Percentiles rank a stretch among this genome's conserved stretches.
Evolutionary conservation across 345 rosid species (phyloP).

Genomic region (Eutrema heterophyllum): DNA sequence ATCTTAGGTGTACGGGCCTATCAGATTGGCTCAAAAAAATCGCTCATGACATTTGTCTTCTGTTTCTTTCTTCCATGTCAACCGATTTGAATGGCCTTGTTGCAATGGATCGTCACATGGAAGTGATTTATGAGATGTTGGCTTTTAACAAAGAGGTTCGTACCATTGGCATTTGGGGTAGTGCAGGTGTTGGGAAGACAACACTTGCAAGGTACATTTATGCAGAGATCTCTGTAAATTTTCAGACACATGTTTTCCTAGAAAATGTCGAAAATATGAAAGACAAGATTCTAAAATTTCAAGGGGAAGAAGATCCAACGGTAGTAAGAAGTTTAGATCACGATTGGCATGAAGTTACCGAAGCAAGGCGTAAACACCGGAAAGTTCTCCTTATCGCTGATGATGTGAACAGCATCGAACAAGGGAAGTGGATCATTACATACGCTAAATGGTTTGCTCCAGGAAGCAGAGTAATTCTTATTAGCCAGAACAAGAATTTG

Average conservation of each 20-base stretch:
- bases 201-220: neutral
- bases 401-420: neutral
- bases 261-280: too few relatives aligned
- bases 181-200: slow-evolving; percentile 1
- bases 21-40: too few relatives aligned
- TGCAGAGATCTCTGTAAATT: neutral
- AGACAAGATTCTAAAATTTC: too few relatives aligned
- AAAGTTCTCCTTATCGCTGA: slow-evolving; percentile 18
- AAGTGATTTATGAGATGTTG: neutral
- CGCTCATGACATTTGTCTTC: too few relatives aligned
- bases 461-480: slow-evolving; percentile 19
- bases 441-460: slow-evolving; percentile 18
- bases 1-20: too few relatives aligned
- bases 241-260: too few relatives aligned
- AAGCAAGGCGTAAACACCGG: neutral
- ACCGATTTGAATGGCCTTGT: neutral
- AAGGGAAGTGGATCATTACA: neutral
- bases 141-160: neutral
- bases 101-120: slow-evolving; percentile 14
- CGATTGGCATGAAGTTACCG: neutral
- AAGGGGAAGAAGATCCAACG: too few relatives aligned
- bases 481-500: slow-evolving; percentile 5
- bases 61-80: neutral
- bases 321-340: neutral
- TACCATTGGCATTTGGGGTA: slow-evolving; percentile 14